phyloP scores from a whole-genome alignment of 192 early-diverging fungal species.

The Physocladia obscura region DNA sequence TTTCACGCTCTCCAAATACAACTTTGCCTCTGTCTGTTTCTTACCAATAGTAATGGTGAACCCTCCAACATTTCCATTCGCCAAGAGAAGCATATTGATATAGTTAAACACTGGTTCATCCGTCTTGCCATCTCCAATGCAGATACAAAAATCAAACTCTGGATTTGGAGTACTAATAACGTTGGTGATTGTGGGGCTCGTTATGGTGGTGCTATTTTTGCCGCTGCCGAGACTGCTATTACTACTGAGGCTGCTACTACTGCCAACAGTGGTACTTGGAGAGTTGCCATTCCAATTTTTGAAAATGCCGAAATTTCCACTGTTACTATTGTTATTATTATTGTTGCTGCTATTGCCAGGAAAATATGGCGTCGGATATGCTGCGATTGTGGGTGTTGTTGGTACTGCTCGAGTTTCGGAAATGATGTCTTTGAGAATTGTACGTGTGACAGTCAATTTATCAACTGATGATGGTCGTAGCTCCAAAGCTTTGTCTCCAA shows the following conservation, averaged over 20 bases:
- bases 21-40: conserved; percentile 92
- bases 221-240: no score
- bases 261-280: background rate
- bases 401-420: background rate
- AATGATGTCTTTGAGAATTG: conserved; percentile 81
- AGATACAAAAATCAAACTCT: conserved; percentile 17
- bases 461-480: conserved; percentile 92
- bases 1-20: conserved; percentile 69
- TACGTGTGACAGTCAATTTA: conserved; percentile 82
- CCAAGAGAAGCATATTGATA: conserved; percentile 39
- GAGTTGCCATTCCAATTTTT: no score
- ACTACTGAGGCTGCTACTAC: background rate
- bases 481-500: conserved; percentile 97
- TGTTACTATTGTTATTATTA: no score
- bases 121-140: conserved; percentile 89
- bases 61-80: conserved; percentile 28
- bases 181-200: no score
- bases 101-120: conserved; percentile 89
- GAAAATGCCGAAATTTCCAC: no score
- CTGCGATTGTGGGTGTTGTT: background rate
- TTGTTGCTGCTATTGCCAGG: no score
- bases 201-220: no score
- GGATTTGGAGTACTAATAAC: background rate
- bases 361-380: no score
- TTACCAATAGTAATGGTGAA: conserved; percentile 94